These are phyloP conservation scores for Cenchrus americanus DNA, from an alignment of 176 grass and related monocot genomes.

Conservation along the genomic window DNA sequence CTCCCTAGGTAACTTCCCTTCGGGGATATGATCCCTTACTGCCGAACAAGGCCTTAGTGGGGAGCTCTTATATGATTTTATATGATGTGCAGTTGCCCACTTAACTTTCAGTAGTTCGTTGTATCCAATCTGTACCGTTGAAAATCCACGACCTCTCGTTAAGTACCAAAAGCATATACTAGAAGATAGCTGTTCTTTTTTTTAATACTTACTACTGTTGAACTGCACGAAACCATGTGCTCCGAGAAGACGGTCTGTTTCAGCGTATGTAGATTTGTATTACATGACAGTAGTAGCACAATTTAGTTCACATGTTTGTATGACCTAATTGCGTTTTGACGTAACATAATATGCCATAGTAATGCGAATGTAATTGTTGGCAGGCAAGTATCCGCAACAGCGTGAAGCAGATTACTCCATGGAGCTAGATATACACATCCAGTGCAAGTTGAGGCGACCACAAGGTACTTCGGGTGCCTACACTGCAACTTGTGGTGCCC, in stretches of 20 bases:
- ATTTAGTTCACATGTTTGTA: not conserved
- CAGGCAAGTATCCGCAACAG: slow-evolving; percentile 67
- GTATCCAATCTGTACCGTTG: not conserved
- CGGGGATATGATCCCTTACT: too few relatives aligned
- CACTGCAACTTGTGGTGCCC: not conserved
- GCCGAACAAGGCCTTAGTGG: too few relatives aligned
- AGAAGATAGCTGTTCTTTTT: not conserved
- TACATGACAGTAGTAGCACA: not conserved
- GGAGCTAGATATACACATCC: slow-evolving; percentile 42
- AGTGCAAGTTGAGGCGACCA: not conserved
- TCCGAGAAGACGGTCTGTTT: not conserved
- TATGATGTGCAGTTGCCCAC: not conserved
- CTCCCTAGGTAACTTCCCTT: too few relatives aligned
- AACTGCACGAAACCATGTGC: not conserved
- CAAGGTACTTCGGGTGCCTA: not conserved
- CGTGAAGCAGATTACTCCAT: slow-evolving; percentile 65
- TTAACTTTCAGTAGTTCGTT: not conserved
- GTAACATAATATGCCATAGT: not conserved
- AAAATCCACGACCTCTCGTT: not conserved
- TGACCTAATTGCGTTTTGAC: not conserved
- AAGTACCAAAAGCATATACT: not conserved
- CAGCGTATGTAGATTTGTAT: too few relatives aligned
- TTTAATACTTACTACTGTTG: too few relatives aligned
- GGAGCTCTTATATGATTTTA: too few relatives aligned
- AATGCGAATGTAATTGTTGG: slow-evolving; percentile 4